These are phyloP conservation scores for Verticillium alfalfae DNA, from an alignment of 2,329 filamentous ascomycete species.

Conservation along the genomic window DNA sequence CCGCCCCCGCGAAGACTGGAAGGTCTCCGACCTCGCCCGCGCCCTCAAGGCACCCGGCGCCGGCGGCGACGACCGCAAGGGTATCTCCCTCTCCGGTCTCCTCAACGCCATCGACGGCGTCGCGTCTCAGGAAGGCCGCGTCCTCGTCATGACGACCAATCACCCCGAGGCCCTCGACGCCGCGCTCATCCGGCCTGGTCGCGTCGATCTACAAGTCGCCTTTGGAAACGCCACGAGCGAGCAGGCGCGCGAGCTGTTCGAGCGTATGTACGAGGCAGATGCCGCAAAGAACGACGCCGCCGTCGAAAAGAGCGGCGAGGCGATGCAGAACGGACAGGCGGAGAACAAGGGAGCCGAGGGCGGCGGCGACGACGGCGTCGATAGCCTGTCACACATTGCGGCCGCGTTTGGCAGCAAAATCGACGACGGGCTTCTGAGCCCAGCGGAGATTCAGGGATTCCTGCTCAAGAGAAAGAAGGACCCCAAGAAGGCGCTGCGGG, in stretches of 20 bases:
- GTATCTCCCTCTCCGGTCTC: constrained; percentile 72
- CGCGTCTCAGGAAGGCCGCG: constrained; percentile 70
- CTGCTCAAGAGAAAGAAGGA: constrained; percentile 57
- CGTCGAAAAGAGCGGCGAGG: background rate
- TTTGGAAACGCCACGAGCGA: constrained; percentile 20
- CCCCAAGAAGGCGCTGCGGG: constrained; percentile 47
- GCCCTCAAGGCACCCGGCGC: constrained; percentile 27
- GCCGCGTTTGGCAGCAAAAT: constrained; percentile 45
- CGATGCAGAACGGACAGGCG: constrained; percentile 2
- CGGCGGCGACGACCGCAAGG: constrained; percentile 27
- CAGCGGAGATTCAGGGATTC: constrained; percentile 62
- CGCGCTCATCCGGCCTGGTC: constrained; percentile 63
- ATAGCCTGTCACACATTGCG: constrained; percentile 40
- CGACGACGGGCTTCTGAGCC: constrained; percentile 46
- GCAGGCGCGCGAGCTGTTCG: constrained; percentile 54
- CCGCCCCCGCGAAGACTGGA: constrained; percentile 18
- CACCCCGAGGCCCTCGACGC: constrained; percentile 67
- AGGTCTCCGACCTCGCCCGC: constrained; percentile 35
- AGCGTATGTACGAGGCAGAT: constrained; percentile 51
- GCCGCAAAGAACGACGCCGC: background rate
- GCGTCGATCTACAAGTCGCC: constrained; percentile 15
- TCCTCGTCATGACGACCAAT: constrained; percentile 82
- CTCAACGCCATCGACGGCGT: constrained; percentile 83
- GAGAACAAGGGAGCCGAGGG: background rate
- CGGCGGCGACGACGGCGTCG: constrained; percentile 6